A percentile compares a stretch with the other conserved stretches of the same genome.
Evolutionary conservation across 2,329 filamentous ascomycete genomes (phyloP).

Genomic region (Podosphaera fusca): DNA sequence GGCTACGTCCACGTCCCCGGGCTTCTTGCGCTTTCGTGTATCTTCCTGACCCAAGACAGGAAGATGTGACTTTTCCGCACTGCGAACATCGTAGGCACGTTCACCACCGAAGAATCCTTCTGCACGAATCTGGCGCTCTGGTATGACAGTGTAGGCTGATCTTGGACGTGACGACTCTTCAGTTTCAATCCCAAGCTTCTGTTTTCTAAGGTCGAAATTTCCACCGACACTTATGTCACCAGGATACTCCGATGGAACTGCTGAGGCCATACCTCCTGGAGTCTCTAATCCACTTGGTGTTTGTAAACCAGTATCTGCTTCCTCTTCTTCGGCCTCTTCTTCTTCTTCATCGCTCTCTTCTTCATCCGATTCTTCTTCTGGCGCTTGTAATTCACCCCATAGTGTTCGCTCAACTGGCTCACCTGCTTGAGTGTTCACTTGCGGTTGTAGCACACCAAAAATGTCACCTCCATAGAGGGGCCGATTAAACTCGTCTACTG

Average conservation of each 20-base stretch:
- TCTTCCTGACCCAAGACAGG: constrained; percentile 62
- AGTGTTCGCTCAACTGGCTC: constrained; percentile 69
- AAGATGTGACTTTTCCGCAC: constrained; percentile 28
- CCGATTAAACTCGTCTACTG: constrained; percentile 77
- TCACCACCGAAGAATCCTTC: constrained; percentile 95
- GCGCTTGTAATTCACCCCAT: constrained; percentile 79
- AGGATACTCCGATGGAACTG: constrained; percentile 57
- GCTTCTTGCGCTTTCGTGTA: constrained; percentile 73
- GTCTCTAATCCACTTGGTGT: constrained; percentile 61
- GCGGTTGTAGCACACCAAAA: constrained; percentile 51
- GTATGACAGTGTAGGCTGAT: constrained; percentile 71
- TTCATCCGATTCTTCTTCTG: constrained; percentile 51
- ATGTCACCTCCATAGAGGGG: constrained; percentile 88
- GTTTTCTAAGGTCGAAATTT: constrained; percentile 80
- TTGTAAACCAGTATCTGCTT: constrained; percentile 41
- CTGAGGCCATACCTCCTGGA: constrained; percentile 57
- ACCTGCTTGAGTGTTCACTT: constrained; percentile 37
- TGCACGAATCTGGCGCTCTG: constrained; percentile 63
- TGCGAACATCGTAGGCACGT: constrained; percentile 70
- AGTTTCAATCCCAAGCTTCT: constrained; percentile 64
- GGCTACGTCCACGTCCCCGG: constrained; percentile 80
- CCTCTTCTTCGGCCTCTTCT: constrained; percentile 37
- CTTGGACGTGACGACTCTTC: constrained; percentile 55
- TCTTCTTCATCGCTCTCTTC: constrained; percentile 48
- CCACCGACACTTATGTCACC: constrained; percentile 56